A percentile compares a stretch with the other conserved stretches of the same genome.
These are phyloP conservation scores for Macrophomina pseudophaseolina DNA, from an alignment of 2,329 filamentous ascomycete genomes.

Conservation along the genomic window DNA sequence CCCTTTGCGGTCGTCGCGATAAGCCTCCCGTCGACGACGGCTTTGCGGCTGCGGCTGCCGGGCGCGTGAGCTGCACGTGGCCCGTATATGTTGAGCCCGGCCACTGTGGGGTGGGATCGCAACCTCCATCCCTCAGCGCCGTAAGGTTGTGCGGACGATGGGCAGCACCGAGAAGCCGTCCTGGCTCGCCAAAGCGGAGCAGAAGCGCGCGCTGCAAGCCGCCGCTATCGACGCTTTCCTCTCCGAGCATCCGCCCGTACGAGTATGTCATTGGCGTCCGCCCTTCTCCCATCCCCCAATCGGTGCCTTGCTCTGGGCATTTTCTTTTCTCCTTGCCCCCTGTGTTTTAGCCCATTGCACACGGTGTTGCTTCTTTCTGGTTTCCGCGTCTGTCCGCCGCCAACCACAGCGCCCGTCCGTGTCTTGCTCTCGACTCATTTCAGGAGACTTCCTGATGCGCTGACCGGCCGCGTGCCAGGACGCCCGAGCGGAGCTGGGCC, in stretches of 20 bases:
- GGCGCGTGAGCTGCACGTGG: slow-evolving; percentile 7
- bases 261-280: slow-evolving; percentile 14
- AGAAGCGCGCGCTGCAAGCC: slow-evolving; percentile 15
- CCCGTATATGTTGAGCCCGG: background rate
- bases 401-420: background rate
- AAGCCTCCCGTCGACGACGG: background rate
- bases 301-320: background rate
- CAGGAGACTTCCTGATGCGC: slow-evolving; percentile 1
- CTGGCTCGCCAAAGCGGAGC: slow-evolving; percentile 16
- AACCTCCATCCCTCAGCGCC: no score
- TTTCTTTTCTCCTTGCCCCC: background rate
- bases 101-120: no score
- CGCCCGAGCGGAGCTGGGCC: background rate
- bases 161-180: slow-evolving; percentile 8
- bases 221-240: slow-evolving; percentile 16
- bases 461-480: background rate
- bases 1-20: background rate
- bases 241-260: slow-evolving; percentile 11
- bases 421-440: background rate
- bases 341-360: slow-evolving; percentile 9
- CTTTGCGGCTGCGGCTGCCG: slow-evolving; percentile 12
- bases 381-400: slow-evolving; percentile 8
- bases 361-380: slow-evolving; percentile 1
- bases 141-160: background rate
- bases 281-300: background rate